Base-by-base conservation (phyloP, 108 stramenopile species). In the Skeletonema tropicum region DNA sequence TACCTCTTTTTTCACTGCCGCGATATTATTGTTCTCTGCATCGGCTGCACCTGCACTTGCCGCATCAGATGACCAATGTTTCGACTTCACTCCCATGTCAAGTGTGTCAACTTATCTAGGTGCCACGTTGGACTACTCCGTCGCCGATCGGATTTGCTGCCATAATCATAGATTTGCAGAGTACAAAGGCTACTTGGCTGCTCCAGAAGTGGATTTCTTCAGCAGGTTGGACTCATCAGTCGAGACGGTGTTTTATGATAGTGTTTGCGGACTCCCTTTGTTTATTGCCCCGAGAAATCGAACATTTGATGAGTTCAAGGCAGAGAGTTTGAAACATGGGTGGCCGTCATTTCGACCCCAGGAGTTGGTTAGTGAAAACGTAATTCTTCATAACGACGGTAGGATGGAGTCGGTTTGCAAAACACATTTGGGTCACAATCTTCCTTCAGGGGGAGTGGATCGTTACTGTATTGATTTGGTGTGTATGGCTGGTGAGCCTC, bases 251-350 rank as follows among this genome's bases (percentile, higher is more conserved):
- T 91, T 80, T 65, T 91, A 85, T 61, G 90, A 91, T 63, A 80
- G 82, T 30, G 84, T 85, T 52, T 76, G 79, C 10, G 78, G 84
- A 9, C 60, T 85, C 46, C 73, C 74, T 17, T 62, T 88, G 23
- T 88, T 86, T 35, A 41, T 62, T n/a, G 87, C 87, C 0, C 87
- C 87, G 2, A 13, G 65, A 15, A 83, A 83, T 12, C 71, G 87
- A 38, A 48, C 83, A 19, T 84, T 73, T 55, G 79, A 78, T 1
- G 79, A 83, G 3, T 88, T 86, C 30, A 38, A 77, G 15, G 11
- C 78, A 29, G 82, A 83, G 59, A 70, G 71, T 19, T 23, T 57
- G 36, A 49, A 42, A 12, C 90, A 91, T 21, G 73, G 73, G 21
- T 73, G 73, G 73, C 73, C 73, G 23, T 73, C 73, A 0, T 73